phyloP scores from a whole-genome alignment of 495 filamentous ascomycete species.

The Aspergillus saccharolyticus region DNA sequence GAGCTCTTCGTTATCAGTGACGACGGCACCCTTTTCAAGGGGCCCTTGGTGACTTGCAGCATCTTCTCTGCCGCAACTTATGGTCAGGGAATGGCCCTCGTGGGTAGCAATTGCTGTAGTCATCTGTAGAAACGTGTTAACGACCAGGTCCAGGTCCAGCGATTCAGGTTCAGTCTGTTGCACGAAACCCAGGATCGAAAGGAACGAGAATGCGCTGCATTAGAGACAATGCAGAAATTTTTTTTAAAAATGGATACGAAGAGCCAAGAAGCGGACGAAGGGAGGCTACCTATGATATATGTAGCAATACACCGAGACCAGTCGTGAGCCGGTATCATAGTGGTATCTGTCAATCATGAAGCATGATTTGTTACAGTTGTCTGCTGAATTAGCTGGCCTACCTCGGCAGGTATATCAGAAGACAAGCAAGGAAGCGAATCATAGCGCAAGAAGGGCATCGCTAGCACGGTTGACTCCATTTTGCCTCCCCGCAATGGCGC shows the following conservation, averaged over 20 bases:
- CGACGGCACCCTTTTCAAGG: constrained; percentile 18
- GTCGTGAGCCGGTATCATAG: constrained; percentile 3
- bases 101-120: constrained; percentile 2
- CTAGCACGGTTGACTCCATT: constrained; percentile 5
- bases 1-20: constrained; percentile 20
- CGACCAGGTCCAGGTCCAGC: background rate
- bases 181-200: background rate
- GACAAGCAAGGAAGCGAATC: constrained; percentile 4
- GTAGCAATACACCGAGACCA: background rate
- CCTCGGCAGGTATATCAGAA: background rate
- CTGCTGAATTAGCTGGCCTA: background rate
- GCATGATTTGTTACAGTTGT: background rate
- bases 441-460: background rate
- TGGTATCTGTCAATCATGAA: constrained; percentile 2
- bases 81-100: constrained; percentile 10
- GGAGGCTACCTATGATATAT: constrained; percentile 1
- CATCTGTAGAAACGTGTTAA: background rate
- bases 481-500: constrained; percentile 9
- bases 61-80: constrained; percentile 16
- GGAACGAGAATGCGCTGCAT: background rate
- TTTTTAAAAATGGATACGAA: constrained; percentile 5
- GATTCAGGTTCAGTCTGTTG: background rate
- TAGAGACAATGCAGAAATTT: constrained; percentile 1
- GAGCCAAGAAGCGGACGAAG: constrained; percentile 5
- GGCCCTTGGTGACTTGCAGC: constrained; percentile 6